phyloP scores from a whole-genome alignment of 2,329 filamentous ascomycete genomes.

The Colletotrichum sidae region DNA sequence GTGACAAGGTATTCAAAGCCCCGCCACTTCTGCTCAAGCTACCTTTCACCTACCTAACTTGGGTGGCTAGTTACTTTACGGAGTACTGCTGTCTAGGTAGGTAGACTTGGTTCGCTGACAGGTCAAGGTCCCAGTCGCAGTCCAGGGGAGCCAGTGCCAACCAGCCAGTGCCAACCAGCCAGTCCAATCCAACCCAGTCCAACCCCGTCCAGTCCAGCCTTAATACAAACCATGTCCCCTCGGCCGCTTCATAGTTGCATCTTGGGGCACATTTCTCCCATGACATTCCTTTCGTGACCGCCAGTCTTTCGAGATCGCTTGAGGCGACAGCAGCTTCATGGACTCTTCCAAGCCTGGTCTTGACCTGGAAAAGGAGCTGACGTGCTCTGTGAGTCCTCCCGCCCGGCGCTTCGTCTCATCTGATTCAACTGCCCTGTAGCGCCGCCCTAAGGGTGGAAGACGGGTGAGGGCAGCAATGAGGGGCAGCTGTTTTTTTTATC shows the following conservation, averaged over 20 bases:
- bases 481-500: conserved; percentile 8
- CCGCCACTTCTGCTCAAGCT: conserved; percentile 23
- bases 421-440: conserved; percentile 32
- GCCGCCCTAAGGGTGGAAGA: conserved; percentile 23
- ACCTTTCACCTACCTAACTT: too few relatives aligned
- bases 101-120: too few relatives aligned
- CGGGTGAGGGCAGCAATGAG: conserved; percentile 7
- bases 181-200: conserved; percentile 2
- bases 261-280: conserved; percentile 18
- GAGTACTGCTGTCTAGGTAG: too few relatives aligned
- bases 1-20: conserved; percentile 17
- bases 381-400: conserved; percentile 81
- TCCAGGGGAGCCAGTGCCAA: too few relatives aligned
- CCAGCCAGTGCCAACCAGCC: conserved; percentile 1
- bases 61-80: too few relatives aligned
- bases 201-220: conserved; percentile 18
- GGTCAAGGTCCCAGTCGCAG: too few relatives aligned
- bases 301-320: conserved; percentile 29
- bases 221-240: conserved; percentile 36
- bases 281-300: conserved; percentile 26
- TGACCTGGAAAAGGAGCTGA: conserved; percentile 93
- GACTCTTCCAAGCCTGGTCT: conserved; percentile 63
- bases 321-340: conserved; percentile 50
- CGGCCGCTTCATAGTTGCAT: not conserved
- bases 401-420: conserved; percentile 26